These are phyloP conservation scores for Barbatosphaeria neglecta DNA, from an alignment of 495 filamentous ascomycete genomes.

Conservation along the genomic window DNA sequence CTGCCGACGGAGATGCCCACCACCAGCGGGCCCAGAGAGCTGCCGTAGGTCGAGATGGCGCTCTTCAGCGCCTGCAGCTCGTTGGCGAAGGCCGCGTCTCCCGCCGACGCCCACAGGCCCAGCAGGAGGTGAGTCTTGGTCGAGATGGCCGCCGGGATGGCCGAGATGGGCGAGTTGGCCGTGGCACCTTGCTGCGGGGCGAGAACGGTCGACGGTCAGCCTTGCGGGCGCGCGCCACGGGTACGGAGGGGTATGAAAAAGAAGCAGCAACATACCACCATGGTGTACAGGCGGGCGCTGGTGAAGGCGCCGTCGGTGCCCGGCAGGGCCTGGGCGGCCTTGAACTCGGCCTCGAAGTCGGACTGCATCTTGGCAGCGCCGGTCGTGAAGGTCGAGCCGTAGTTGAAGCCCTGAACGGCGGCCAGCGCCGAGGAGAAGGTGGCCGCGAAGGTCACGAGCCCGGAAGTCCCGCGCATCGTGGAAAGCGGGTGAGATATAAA, in stretches of 20 bases:
- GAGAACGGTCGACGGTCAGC: too few species aligned
- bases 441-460: conserved; percentile 16
- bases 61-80: conserved; percentile 56
- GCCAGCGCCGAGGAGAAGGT: conserved; percentile 17
- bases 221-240: too few species aligned
- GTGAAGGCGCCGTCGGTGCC: conserved; percentile 35
- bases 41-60: conserved; percentile 53
- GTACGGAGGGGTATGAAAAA: too few species aligned
- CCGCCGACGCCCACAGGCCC: conserved; percentile 67
- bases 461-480: conserved; percentile 17
- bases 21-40: conserved; percentile 48
- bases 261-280: conserved; percentile 23
- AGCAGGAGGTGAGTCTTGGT: conserved; percentile 62
- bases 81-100: conserved; percentile 47
- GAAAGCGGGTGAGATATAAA: neutral
- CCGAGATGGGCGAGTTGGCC: conserved; percentile 47
- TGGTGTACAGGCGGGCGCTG: conserved; percentile 38
- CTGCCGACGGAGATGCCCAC: conserved; percentile 83
- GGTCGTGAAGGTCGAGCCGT: conserved; percentile 30
- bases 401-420: conserved; percentile 39
- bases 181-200: conserved; percentile 39
- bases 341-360: conserved; percentile 36
- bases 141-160: conserved; percentile 70
- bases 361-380: conserved; percentile 35
- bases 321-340: conserved; percentile 27